Evolutionary conservation across 176 grass and related monocot genomes (phyloP), one percentile per base, ranked within the genome.

Genomic region (Phyllostachys edulis): DNA sequence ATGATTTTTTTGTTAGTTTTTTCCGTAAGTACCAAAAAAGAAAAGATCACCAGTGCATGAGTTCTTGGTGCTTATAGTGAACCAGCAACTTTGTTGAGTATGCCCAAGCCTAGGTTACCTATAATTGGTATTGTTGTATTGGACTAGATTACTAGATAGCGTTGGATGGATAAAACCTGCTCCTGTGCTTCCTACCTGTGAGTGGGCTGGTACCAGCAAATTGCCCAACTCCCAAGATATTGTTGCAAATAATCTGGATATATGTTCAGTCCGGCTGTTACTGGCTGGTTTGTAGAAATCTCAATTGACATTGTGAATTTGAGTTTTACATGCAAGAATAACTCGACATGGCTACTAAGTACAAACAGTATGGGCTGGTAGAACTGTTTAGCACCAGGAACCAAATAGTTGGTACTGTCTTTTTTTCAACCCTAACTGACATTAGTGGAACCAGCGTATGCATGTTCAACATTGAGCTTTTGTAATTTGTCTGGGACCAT

Each of bases 61-160:
- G 3, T 79, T 86, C 23, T 29, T 73, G 44, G 34, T 73, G 68
- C 57, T 72, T 78, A 64, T 79, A 52, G 41, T 6, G 42, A 55
- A 42, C 40, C 24, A 34, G 39, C 15, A 52, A 36, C 24, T 44
- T 55, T 21, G 6, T 6, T 55, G 52, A 55, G 52, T 55, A 46
- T 20, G 20, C 38, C 26, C 24, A 65, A 77, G 63, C 40, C 4
- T 68, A 52, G 24, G 73, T 59, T 21, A 24, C 50, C 29, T 69
- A 27, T 38, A 44, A 69, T 69, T 64, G 29, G 23, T 77, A 45
- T 21, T 41, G n/a, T 54, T 50, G 3, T 38, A 67, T 76, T 50
- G 13, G 47, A 50, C 14, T 50, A 50, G 47, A 50, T 50, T 15
- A 45, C 13, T 50, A 50, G 47, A 15, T 50, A 50, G 13, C 15